Evolutionary conservation across 73 alveolate genomes (phyloP), one percentile per base, ranked within the genome.

Genomic region (Symbiodinium natans): DNA sequence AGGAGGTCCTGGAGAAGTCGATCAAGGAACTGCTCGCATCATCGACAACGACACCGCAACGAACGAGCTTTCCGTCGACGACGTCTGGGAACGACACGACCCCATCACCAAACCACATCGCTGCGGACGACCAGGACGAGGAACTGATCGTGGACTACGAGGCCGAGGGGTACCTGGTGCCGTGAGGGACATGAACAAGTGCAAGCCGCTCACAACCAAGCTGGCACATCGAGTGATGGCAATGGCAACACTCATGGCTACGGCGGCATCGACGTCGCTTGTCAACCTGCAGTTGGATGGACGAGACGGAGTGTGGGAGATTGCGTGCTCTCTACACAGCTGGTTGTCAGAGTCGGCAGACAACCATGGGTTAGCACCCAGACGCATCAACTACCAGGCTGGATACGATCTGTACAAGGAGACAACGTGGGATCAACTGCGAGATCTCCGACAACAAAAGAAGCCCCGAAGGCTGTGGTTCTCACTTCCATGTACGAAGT

Each of bases 401-500:
- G 75, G 93, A 1, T 85, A 46, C 36, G 93, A 85, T 11, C 21
- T 85, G n/a, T 85, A 85, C 38, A 54, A 36, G 34, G 43, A 39
- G 7, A 41, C 42, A 17, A 46, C 93, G 7, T 85, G 93, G 93
- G 56, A 85, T 3, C 29, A 15, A 0, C 77, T 85, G 25, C 48
- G 54, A 46, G 46, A 29, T 1, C 48, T 85, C 2, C 93, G 36
- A 31, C 33, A 42, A 0, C 31, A 31, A 21, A 7, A 9, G 21
- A 7, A 9, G 9, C 93, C 93, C n/a, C 27, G 80, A 52, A 42
- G 33, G 77, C 15, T 84, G 13, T 84, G 93, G 93, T 46, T 84
- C 54, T 40, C 75, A 13, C 93, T 84, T 29, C 93, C 93, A 0
- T 84, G 93, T 52, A 1, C 80, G 2, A 43, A 43, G 52, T 84